Percentiles rank a stretch among this genome's conserved stretches.
Evolutionary conservation across 805 yeast genomes (phyloP).

Genomic region (Candida saitoana): DNA sequence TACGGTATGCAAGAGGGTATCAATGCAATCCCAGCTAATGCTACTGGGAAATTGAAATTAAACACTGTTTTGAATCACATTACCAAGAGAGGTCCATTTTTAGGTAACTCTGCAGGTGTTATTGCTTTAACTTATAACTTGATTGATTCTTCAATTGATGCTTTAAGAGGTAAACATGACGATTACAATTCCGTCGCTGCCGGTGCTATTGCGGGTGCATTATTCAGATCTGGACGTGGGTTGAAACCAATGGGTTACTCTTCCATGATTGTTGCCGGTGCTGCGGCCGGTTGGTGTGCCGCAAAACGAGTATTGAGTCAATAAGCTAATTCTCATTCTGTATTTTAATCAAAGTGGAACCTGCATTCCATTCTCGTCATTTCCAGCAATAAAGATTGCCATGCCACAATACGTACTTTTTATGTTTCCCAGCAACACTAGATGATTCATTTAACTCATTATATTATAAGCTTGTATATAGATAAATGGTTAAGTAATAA

Average conservation of each 20-base stretch:
- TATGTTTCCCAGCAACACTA: neutral
- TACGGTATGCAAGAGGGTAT: slow-evolving; percentile 88
- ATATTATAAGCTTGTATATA: slow-evolving; percentile 4
- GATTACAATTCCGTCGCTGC: slow-evolving; percentile 77
- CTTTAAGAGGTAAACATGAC: slow-evolving; percentile 85
- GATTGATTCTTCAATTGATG: slow-evolving; percentile 74
- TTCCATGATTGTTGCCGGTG: slow-evolving; percentile 79
- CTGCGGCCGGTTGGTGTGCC: slow-evolving; percentile 91
- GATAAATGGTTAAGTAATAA: neutral
- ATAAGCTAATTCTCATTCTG: neutral
- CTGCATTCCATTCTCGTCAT: neutral
- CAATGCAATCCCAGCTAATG: slow-evolving; percentile 65
- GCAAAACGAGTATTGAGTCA: slow-evolving; percentile 44
- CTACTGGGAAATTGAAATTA: slow-evolving; percentile 76
- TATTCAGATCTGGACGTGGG: slow-evolving; percentile 84
- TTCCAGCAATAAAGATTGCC: neutral
- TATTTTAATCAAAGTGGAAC: neutral
- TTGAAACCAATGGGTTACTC: slow-evolving; percentile 83
- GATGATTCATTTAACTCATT: neutral
- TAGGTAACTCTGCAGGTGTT: slow-evolving; percentile 95
- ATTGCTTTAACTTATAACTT: slow-evolving; percentile 86
- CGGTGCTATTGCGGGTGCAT: slow-evolving; percentile 89
- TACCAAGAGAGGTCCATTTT: slow-evolving; percentile 92
- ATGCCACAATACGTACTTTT: neutral
- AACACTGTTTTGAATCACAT: slow-evolving; percentile 89